Evolutionary conservation across 345 rosid genomes (phyloP), one percentile per base, ranked within the genome.

Genomic region (Acer saccharum): DNA sequence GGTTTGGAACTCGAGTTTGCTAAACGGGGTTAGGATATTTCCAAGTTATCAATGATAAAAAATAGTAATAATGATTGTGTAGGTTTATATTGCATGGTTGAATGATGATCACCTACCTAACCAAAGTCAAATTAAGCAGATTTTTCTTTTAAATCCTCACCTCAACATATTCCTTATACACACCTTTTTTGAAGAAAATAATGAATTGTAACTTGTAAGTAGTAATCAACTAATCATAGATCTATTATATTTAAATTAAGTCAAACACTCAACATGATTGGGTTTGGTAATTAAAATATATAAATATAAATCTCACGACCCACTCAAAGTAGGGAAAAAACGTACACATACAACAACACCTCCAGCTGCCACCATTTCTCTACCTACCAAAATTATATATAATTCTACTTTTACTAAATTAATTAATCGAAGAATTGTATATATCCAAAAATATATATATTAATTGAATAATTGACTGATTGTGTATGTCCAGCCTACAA

Each of bases 221-320:
- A 32, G 5, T 32, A 57, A 58, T 32, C 54, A 60, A 32, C 0
- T 32, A 57, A 58, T 32, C 54, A 60, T 39, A 48, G 60, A 35
- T 57, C n/a, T 21, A 20, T 32, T 20, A 60, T 16, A 60, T 10
- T 25, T 70, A 2, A 60, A 5, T 50, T 52, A 2, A 25, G 77
- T 74, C 77, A 74, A 64, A 74, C 77, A 65, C 63, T 75, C 27
- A 75, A 65, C 50, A 48, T 11, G 60, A 32, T 50, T 48, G 18
- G 55, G 62, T 48, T 72, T 58, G 68, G 76, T 43, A 21, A 43
- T 41, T 0, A 10, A 73, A 58, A 18, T 32, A 21, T 21, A 57
- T 35, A 35, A 6, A 35, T 71, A 52, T 12, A 21, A 43, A 68
- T 35, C 39, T 55, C 10, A 55, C 20, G 48, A 57, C 27, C 50